Conservation (phyloP, 2,329 filamentous ascomycete genomes). For the Monilinia aucupariae region DNA sequence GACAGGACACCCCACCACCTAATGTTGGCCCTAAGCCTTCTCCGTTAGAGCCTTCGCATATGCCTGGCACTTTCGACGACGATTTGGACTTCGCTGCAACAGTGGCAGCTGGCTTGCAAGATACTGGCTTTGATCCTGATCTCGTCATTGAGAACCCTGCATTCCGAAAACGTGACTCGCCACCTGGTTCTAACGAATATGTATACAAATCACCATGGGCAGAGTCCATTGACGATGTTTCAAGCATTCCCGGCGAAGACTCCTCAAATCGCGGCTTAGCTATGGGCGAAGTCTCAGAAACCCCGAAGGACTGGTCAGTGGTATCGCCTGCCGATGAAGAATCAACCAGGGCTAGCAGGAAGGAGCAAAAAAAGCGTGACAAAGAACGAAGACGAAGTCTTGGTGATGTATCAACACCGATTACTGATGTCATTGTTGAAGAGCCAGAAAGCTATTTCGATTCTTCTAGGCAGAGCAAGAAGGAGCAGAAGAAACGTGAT, state of each 20-base stretch:
- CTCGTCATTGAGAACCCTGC: constrained; percentile 62
- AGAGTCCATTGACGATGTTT: constrained; percentile 44
- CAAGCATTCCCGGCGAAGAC: constrained; percentile 21
- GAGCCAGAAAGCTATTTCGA: constrained; percentile 32
- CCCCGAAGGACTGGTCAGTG: constrained; percentile 38
- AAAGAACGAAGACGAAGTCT: constrained; percentile 36
- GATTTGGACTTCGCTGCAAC: constrained; percentile 66
- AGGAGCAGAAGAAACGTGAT: constrained; percentile 46
- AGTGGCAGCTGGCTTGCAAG: constrained; percentile 61
- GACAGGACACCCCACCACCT: constrained; percentile 42
- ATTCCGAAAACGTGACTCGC: constrained; percentile 59
- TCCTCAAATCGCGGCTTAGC: constrained; percentile 39
- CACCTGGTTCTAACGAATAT: constrained; percentile 50
- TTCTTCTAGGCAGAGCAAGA: constrained; percentile 41
- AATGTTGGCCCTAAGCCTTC: constrained; percentile 53
- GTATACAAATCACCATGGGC: constrained; percentile 47
- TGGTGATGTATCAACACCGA: constrained; percentile 23
- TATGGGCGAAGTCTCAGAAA: constrained; percentile 44
- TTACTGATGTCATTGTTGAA: constrained; percentile 21
- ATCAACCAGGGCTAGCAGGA: constrained; percentile 35
- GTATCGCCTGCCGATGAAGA: constrained; percentile 35
- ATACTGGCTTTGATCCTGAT: constrained; percentile 65
- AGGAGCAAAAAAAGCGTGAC: constrained; percentile 42
- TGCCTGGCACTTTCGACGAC: constrained; percentile 61
- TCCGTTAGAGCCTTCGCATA: constrained; percentile 40